A percentile compares a stretch with the other conserved stretches of the same genome.
Evolutionary conservation across 306 rosid species (phyloP).

Genomic region (Ochetophila trinervis): DNA sequence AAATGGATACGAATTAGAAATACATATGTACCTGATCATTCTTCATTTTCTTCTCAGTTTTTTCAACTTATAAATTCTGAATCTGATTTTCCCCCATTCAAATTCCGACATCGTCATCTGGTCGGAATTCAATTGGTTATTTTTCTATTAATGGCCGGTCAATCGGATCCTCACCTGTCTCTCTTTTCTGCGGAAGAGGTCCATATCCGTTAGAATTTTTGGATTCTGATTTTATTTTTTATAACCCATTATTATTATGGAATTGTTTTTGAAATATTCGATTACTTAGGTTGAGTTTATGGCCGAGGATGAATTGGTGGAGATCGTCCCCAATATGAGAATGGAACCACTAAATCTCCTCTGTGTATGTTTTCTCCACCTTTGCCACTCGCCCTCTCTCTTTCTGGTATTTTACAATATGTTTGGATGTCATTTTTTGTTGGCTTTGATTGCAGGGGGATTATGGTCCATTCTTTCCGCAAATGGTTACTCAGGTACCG

Average conservation of each 20-base stretch:
- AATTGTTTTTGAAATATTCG: neutral
- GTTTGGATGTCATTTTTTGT: neutral
- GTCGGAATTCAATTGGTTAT: too few species aligned
- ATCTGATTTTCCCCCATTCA: neutral
- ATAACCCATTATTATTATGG: neutral
- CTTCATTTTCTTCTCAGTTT: neutral
- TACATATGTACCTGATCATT: too few species aligned
- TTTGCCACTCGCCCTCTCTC: neutral
- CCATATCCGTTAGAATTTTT: neutral
- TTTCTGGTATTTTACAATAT: neutral
- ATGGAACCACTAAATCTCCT: slow-evolving; percentile 77
- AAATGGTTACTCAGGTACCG: slow-evolving; percentile 69
- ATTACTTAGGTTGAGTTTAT: slow-evolving; percentile 69
- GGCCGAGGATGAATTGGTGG: slow-evolving; percentile 73
- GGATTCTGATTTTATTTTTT: neutral
- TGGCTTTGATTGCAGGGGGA: slow-evolving; percentile 58
- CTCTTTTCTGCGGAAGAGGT: slow-evolving; percentile 50
- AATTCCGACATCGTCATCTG: neutral
- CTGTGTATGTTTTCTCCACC: slow-evolving; percentile 38
- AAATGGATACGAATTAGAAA: too few species aligned
- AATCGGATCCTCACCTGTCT: slow-evolving; percentile 32
- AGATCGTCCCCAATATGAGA: slow-evolving; percentile 78
- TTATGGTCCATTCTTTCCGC: slow-evolving; percentile 85
- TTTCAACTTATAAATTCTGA: neutral
- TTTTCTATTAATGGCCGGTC: slow-evolving; percentile 39